These are phyloP conservation scores for Straminergon stramineum DNA, from an alignment of 225 moss, liverwort and hornwort species.

Conservation along the genomic window DNA sequence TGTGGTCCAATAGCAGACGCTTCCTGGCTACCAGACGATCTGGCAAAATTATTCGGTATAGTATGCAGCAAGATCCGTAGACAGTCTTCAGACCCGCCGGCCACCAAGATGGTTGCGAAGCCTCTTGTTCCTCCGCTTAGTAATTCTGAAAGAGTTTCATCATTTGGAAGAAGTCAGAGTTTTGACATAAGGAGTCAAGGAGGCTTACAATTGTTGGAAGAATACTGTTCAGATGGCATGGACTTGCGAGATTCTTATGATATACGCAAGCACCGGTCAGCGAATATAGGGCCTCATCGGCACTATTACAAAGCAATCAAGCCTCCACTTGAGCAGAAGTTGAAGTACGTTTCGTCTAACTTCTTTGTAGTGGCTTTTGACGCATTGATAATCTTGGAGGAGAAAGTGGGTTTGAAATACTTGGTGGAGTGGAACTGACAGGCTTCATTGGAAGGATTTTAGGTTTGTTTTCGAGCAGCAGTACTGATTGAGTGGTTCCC, in stretches of 20 bases:
- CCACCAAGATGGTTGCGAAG: slow-evolving; percentile 16
- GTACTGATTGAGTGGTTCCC: background rate
- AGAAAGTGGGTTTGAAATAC: background rate
- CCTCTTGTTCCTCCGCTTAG: slow-evolving; percentile 11
- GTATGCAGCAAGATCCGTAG: slow-evolving; percentile 49
- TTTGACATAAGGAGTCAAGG: slow-evolving; percentile 42
- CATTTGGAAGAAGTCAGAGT: slow-evolving; percentile 29
- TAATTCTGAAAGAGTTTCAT: slow-evolving; percentile 8
- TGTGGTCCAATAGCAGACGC: slow-evolving; percentile 47
- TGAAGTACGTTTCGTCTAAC: slow-evolving; percentile 19
- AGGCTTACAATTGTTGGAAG: slow-evolving; percentile 44
- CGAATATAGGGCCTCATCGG: slow-evolving; percentile 42
- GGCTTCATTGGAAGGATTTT: background rate
- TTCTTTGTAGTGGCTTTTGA: background rate
- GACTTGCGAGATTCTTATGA: slow-evolving; percentile 13
- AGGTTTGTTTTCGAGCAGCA: background rate
- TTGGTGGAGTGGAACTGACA: background rate
- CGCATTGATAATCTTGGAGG: background rate
- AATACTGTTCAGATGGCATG: slow-evolving; percentile 40
- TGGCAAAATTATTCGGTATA: slow-evolving; percentile 39
- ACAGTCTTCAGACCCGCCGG: slow-evolving; percentile 6
- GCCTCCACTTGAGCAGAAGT: slow-evolving; percentile 29
- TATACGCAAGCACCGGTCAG: slow-evolving; percentile 17
- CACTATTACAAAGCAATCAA: slow-evolving; percentile 54
- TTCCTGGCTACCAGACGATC: slow-evolving; percentile 44